Evolutionary conservation across 2,329 filamentous ascomycete species (phyloP).

Genomic region (Byssochlamys sp.): DNA sequence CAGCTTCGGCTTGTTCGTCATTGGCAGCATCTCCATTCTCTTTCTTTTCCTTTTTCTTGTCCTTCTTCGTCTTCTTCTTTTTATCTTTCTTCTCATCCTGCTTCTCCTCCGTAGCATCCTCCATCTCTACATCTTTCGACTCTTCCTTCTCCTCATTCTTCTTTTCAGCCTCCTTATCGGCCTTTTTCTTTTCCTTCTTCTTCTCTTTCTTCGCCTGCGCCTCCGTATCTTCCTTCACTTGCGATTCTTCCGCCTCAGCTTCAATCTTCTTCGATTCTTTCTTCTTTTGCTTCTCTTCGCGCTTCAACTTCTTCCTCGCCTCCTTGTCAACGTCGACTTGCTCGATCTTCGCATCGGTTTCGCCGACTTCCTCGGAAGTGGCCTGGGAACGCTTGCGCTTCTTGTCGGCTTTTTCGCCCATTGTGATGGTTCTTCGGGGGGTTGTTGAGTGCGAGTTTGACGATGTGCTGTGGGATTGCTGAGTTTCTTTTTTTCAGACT

Average conservation of each 20-base stretch:
- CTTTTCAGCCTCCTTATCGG: slow-evolving; percentile 2
- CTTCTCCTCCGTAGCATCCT: slow-evolving; percentile 11
- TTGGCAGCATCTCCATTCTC: slow-evolving; percentile 10
- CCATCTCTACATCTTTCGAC: slow-evolving; percentile 10
- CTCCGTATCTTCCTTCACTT: slow-evolving; percentile 2
- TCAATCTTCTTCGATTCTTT: slow-evolving; percentile 3
- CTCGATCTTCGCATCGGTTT: slow-evolving; percentile 24
- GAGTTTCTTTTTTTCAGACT: neutral
- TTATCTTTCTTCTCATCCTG: slow-evolving; percentile 17
- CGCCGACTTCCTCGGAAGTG: slow-evolving; percentile 13
- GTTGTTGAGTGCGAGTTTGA: neutral
- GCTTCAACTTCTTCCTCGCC: slow-evolving; percentile 14
- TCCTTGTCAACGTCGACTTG: slow-evolving; percentile 21
- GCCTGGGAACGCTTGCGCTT: slow-evolving; percentile 31
- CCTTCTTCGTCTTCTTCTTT: slow-evolving; percentile 8
- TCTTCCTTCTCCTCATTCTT: slow-evolving; percentile 10
- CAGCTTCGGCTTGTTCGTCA: slow-evolving; percentile 7
- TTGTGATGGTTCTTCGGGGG: slow-evolving; percentile 5
- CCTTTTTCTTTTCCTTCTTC: slow-evolving; percentile 3
- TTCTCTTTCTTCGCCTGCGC: slow-evolving; percentile 6
- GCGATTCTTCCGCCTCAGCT: neutral
- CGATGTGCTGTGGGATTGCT: neutral
- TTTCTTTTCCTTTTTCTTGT: slow-evolving; percentile 10
- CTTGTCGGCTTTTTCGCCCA: slow-evolving; percentile 31
- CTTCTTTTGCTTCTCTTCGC: slow-evolving; percentile 10